These are phyloP conservation scores for Mesotaenium endlicherianum DNA, from an alignment of 139 green algal species.

Conservation along the genomic window DNA sequence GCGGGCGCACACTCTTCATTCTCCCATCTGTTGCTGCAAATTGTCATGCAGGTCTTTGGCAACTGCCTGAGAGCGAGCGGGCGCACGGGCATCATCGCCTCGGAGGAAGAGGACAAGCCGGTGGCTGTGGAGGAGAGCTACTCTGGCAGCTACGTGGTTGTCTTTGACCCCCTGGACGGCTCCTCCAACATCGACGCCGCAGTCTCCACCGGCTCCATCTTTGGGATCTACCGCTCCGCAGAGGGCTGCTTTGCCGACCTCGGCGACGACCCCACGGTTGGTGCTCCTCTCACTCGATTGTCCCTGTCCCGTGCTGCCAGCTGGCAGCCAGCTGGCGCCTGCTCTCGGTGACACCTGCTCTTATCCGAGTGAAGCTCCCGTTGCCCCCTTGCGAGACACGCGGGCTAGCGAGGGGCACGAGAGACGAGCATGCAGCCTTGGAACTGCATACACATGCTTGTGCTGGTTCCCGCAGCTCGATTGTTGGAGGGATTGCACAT, in stretches of 20 bases:
- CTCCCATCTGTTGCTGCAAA: too few species aligned
- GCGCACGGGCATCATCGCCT: conserved; percentile 83
- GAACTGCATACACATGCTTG: too few species aligned
- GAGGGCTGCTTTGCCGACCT: conserved; percentile 42
- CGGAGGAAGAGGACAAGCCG: conserved; percentile 94
- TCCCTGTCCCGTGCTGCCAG: too few species aligned
- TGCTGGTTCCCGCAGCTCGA: too few species aligned
- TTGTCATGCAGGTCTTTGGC: conserved; percentile 77
- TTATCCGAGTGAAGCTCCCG: too few species aligned
- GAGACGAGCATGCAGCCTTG: too few species aligned
- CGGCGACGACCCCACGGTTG: background rate
- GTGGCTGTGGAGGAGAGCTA: conserved; percentile 93
- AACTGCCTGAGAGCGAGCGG: conserved; percentile 79
- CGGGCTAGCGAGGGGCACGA: too few species aligned
- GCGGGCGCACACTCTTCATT: too few species aligned
- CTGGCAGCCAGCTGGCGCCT: too few species aligned
- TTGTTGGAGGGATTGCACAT: too few species aligned
- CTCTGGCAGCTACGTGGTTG: conserved; percentile 93
- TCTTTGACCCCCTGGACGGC: conserved; percentile 97
- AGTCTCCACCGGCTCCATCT: conserved; percentile 91
- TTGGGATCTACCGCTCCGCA: conserved; percentile 76
- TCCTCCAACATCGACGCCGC: conserved; percentile 96
- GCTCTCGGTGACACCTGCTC: background rate
- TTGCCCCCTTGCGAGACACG: too few species aligned
- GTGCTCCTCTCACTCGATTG: background rate